Percentiles rank a stretch among this genome's conserved stretches.
Conservation (phyloP, 1,284 basidiomycete species). For the Cystobasidium sp. region DNA sequence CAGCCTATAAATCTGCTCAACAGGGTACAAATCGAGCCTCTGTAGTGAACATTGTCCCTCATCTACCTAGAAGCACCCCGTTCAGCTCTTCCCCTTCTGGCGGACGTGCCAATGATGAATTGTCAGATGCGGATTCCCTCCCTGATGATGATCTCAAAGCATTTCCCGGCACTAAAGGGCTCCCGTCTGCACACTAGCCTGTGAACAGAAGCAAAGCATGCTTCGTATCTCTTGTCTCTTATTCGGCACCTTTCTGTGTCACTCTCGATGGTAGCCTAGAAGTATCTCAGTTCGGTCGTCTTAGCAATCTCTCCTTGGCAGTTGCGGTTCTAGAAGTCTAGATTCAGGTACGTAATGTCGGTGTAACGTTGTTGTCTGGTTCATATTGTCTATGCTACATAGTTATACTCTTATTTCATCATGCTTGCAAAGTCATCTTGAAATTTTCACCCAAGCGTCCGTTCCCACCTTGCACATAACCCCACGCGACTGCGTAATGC, state of each 20-base stretch:
- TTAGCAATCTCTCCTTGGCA: too few species aligned
- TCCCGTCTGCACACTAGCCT: too few species aligned
- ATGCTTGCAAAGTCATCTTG: neutral
- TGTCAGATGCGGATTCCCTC: neutral
- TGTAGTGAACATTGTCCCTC: neutral
- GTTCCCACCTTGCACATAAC: slow-evolving; percentile 48
- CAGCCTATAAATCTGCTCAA: too few species aligned
- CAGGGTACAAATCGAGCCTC: neutral
- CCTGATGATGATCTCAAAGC: neutral
- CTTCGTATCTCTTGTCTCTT: too few species aligned
- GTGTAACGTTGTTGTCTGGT: neutral
- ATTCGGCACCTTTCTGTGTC: too few species aligned
- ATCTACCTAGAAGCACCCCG: neutral
- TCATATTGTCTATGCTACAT: slow-evolving; percentile 26
- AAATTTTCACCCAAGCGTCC: neutral
- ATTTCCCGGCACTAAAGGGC: neutral
- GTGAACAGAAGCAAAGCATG: too few species aligned
- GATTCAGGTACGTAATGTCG: too few species aligned
- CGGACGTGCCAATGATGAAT: neutral
- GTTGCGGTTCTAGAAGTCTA: too few species aligned
- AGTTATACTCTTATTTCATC: neutral
- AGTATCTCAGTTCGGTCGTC: too few species aligned
- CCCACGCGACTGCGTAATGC: slow-evolving; percentile 88
- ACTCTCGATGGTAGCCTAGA: too few species aligned
- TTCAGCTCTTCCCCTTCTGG: neutral